These are phyloP conservation scores for Cladophialophora exuberans DNA, from an alignment of 2,329 filamentous ascomycete genomes.

Conservation along the genomic window DNA sequence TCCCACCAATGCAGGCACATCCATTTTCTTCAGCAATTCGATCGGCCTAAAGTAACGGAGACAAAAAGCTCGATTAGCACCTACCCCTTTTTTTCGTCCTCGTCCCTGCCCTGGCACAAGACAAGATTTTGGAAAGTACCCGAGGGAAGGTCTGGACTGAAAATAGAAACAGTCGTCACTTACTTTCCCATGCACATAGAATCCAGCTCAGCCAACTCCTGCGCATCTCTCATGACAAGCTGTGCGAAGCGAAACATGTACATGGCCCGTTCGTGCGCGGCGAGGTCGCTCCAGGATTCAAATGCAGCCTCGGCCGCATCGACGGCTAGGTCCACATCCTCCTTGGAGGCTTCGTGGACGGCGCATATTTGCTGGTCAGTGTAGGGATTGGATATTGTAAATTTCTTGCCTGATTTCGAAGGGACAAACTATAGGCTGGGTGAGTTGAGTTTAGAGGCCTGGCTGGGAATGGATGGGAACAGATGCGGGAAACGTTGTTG, in stretches of 20 bases:
- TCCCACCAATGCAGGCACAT: conserved; percentile 13
- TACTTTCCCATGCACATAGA: conserved; percentile 42
- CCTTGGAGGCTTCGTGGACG: conserved; percentile 36
- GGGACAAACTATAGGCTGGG: conserved; percentile 51
- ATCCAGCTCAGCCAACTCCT: conserved; percentile 38
- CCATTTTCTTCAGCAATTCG: conserved; percentile 21
- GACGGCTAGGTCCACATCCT: conserved; percentile 40
- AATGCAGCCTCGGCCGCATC: conserved; percentile 41
- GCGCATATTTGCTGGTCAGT: conserved; percentile 31
- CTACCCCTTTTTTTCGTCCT: neutral
- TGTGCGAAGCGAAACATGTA: conserved; percentile 49
- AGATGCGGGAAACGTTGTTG: neutral
- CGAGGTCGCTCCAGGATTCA: conserved; percentile 46
- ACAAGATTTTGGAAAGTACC: too few species aligned
- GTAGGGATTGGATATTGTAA: conserved; percentile 40
- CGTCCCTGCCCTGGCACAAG: too few species aligned
- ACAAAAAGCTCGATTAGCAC: neutral
- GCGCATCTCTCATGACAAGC: conserved; percentile 40
- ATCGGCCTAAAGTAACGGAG: neutral
- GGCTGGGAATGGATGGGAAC: neutral
- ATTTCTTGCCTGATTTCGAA: conserved; percentile 47
- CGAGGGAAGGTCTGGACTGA: too few species aligned
- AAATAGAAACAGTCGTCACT: neutral
- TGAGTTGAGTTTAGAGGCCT: too few species aligned
- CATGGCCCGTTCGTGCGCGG: conserved; percentile 26